Base-by-base conservation (phyloP, 2,329 filamentous ascomycete genomes). In the Colletotrichum sublineola region DNA sequence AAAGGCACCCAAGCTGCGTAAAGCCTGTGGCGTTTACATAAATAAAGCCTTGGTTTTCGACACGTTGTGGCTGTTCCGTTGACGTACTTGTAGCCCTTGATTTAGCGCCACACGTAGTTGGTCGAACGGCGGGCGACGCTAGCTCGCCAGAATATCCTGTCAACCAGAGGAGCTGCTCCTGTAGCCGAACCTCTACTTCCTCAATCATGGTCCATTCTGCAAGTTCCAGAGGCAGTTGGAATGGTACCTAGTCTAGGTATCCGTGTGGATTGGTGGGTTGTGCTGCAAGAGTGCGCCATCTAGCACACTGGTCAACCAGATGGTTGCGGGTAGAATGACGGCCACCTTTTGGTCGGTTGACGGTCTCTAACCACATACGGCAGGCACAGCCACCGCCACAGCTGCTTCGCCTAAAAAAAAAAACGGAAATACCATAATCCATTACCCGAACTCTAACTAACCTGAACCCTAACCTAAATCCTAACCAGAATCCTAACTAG, bases 41-140 rank as follows among this genome's bases (percentile, higher is more conserved):
- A 62, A 52, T 14, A 36, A 62, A 12, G 33, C 1, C 31, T 11
- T 29, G 18, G 29, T 29, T 52, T 24, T 15, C 53, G 29, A 29
- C 53, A 36, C 64, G 55, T 61, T 44, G 24, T 63, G 65, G 46
- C 62, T 33, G 29, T 6, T n/a, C 11, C 36, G 15, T 65, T 42
- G n/a, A 42, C 14, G 20, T 15, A 33, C 40, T 62, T 57, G 61
- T 24, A n/a, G 52, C 63, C 42, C 50, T 48, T 56, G 55, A 20
- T 50, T 18, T 50, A 50, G 50, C 42, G 42, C 40, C 40, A 33
- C 40, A 42, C 67, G 15, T 38, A 5, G 57, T 46, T n/a, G 58
- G 38, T 36, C 11, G 31, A 40, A 24, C 7, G 31, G 14, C 31
- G 40, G 42, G 7, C 14, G 8, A 46, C 14, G 46, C 36, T 44